Percentiles rank a stretch among this genome's conserved stretches.
Conservation (phyloP, 78 protist genomes). For the Anaeramoeba flamelloides region DNA sequence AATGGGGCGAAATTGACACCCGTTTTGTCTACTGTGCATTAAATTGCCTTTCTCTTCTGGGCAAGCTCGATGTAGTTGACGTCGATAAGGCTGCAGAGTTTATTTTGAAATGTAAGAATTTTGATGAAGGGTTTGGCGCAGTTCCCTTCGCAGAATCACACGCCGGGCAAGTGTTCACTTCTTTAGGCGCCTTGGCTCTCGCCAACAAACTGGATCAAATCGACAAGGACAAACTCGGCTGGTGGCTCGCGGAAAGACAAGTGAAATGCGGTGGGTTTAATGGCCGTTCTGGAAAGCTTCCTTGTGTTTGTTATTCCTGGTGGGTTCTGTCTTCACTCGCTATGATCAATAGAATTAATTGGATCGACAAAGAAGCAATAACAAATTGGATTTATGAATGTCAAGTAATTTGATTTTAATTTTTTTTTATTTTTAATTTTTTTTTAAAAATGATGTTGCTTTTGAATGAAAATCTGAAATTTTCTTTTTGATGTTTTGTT, state of each 20-base stretch:
- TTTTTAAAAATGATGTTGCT: too few species aligned
- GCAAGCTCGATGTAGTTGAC: slow-evolving; percentile 34
- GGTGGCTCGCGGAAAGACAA: slow-evolving; percentile 98
- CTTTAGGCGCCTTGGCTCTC: slow-evolving; percentile 87
- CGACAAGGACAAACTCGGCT: slow-evolving; percentile 17
- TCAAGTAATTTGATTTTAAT: too few species aligned
- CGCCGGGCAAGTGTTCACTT: slow-evolving; percentile 92
- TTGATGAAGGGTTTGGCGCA: slow-evolving; percentile 89
- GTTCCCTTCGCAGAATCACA: slow-evolving; percentile 92
- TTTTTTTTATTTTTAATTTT: too few species aligned
- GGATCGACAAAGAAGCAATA: slow-evolving; percentile 67
- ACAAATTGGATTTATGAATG: slow-evolving; percentile 55
- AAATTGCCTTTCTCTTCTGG: slow-evolving; percentile 38
- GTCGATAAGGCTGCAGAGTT: slow-evolving; percentile 43
- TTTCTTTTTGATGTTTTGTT: too few species aligned
- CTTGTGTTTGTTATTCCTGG: slow-evolving; percentile 97
- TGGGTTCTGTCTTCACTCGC: slow-evolving; percentile 86
- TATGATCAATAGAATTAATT: slow-evolving; percentile 52
- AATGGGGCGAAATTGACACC: slow-evolving; percentile 93
- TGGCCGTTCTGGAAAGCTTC: slow-evolving; percentile 95
- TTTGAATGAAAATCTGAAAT: too few species aligned
- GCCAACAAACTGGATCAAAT: slow-evolving; percentile 35
- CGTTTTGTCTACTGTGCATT: slow-evolving; percentile 68
- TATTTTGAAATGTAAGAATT: slow-evolving; percentile 63
- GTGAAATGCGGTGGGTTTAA: slow-evolving; percentile 88